These are phyloP conservation scores for Fennellomyces sp. DNA, from an alignment of 371 early-diverging fungal species.

Conservation along the genomic window DNA sequence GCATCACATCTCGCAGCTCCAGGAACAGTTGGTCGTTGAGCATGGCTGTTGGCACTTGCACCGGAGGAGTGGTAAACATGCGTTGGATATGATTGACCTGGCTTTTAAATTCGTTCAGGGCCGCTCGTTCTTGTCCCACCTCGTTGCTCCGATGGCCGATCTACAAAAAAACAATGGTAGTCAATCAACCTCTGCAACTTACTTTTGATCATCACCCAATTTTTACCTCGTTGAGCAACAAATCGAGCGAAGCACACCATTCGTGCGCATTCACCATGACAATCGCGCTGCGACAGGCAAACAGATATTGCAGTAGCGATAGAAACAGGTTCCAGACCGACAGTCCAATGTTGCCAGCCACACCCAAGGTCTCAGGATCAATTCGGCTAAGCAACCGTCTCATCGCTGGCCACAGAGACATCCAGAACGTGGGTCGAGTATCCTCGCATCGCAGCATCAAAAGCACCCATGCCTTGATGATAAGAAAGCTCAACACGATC, in stretches of 20 bases:
- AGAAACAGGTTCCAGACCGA: slow-evolving; percentile 51
- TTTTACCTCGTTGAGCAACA: slow-evolving; percentile 36
- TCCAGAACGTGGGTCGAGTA: slow-evolving; percentile 34
- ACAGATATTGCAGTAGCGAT: slow-evolving; percentile 47
- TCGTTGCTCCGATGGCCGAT: not conserved
- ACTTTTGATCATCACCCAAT: not conserved
- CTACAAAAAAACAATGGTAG: not conserved
- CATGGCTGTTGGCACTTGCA: slow-evolving; percentile 34
- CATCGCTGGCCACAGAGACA: slow-evolving; percentile 44
- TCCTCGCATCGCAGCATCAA: slow-evolving; percentile 20
- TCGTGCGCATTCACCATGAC: slow-evolving; percentile 47
- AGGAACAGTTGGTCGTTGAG: slow-evolving; percentile 46
- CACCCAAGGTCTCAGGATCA: slow-evolving; percentile 23
- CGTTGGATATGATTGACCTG: slow-evolving; percentile 28
- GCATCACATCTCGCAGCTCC: slow-evolving; percentile 50
- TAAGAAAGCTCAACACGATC: slow-evolving; percentile 36
- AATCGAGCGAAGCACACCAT: slow-evolving; percentile 45
- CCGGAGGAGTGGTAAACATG: slow-evolving; percentile 53
- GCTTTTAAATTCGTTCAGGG: slow-evolving; percentile 26
- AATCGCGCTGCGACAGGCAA: slow-evolving; percentile 39
- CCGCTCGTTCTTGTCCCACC: not conserved
- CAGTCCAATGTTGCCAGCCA: slow-evolving; percentile 37
- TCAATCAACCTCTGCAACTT: not conserved
- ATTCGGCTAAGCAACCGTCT: slow-evolving; percentile 32
- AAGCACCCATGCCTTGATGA: slow-evolving; percentile 43